A percentile compares a stretch with the other conserved stretches of the same genome.
Evolutionary conservation across 345 rosid species (phyloP).

Genomic region (Euclidium syriacum): DNA sequence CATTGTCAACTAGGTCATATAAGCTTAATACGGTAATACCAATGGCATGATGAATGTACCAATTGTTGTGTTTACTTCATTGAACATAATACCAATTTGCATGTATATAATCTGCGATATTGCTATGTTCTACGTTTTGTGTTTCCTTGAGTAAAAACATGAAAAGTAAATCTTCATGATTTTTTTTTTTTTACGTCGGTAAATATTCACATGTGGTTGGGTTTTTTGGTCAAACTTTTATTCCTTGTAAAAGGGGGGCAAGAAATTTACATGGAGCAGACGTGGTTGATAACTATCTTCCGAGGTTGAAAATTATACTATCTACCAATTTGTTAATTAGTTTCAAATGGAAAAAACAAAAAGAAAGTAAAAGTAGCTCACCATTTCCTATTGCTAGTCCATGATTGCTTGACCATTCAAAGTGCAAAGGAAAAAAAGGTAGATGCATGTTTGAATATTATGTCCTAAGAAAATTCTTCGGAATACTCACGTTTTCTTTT

Average conservation of each 20-base stretch:
- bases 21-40: too few species aligned
- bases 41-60: neutral
- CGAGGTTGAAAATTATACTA: slow-evolving; percentile 7
- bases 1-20: too few species aligned
- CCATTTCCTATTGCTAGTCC: slow-evolving; percentile 27
- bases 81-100: too few species aligned
- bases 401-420: slow-evolving; percentile 25
- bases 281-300: slow-evolving; percentile 6
- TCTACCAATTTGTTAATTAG: neutral
- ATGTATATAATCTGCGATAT: neutral
- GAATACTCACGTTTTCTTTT: slow-evolving; percentile 10
- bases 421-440: neutral
- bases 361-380: slow-evolving; percentile 9
- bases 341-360: neutral
- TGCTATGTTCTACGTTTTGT: neutral
- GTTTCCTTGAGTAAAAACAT: neutral
- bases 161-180: too few species aligned
- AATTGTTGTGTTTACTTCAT: too few species aligned
- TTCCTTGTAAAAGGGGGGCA: neutral
- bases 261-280: neutral
- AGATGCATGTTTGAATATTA: neutral
- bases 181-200: too few species aligned
- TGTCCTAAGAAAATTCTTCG: neutral
- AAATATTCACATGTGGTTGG: too few species aligned
- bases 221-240: slow-evolving; percentile 2